phyloP scores from a whole-genome alignment of 345 rosid genomes.

The Sapria himalayana region DNA sequence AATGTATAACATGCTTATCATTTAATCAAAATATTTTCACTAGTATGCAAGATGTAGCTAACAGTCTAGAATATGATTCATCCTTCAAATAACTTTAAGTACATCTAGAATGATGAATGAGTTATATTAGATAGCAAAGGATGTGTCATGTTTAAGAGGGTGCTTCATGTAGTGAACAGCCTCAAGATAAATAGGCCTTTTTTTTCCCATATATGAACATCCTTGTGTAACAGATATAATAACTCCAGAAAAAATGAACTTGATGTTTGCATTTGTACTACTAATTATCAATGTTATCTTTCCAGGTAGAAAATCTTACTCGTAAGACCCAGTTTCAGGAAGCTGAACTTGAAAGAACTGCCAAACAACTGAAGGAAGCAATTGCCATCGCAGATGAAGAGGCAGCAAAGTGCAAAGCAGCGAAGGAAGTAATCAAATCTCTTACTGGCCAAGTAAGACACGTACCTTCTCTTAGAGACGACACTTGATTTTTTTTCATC shows the following conservation, averaged over 20 bases:
- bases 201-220: background rate
- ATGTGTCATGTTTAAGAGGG: no score
- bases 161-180: background rate
- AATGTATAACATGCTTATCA: no score
- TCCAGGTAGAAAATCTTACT: constrained; percentile 74
- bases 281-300: constrained; percentile 10
- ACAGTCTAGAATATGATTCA: no score
- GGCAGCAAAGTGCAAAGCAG: constrained; percentile 84
- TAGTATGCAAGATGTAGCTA: no score
- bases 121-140: no score
- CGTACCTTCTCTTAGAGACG: no score
- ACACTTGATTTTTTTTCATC: no score
- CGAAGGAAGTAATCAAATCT: constrained; percentile 97
- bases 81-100: no score
- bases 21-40: no score
- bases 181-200: no score
- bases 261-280: constrained; percentile 6
- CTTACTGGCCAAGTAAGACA: constrained; percentile 92
- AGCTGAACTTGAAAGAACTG: constrained; percentile 67
- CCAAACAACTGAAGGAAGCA: constrained; percentile 79
- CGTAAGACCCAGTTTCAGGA: constrained; percentile 75
- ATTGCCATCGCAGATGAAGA: constrained; percentile 71
- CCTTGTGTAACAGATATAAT: constrained; percentile 1
- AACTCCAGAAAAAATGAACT: no score
- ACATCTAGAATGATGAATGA: no score